Conservation (phyloP, 2,329 filamentous ascomycete genomes). For the Cercospora citrullina region DNA sequence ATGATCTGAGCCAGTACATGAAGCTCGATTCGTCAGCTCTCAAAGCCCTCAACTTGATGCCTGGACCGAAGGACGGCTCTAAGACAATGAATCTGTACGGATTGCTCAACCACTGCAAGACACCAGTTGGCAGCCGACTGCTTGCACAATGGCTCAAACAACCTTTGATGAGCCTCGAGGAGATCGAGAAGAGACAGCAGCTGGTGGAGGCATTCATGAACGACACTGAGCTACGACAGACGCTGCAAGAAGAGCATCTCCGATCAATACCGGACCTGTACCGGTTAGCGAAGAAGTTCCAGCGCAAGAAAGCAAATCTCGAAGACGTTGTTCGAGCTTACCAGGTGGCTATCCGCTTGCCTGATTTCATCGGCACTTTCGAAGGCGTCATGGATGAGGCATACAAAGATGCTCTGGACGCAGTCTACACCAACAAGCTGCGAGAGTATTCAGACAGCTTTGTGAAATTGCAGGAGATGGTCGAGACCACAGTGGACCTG, state of each 20-base stretch:
- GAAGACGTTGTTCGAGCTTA: constrained; percentile 96
- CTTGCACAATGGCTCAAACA: constrained; percentile 97
- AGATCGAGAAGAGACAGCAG: constrained; percentile 89
- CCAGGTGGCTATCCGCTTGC: constrained; percentile 87
- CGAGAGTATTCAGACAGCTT: constrained; percentile 72
- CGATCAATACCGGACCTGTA: constrained; percentile 93
- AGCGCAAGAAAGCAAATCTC: constrained; percentile 83
- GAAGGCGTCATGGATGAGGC: constrained; percentile 94
- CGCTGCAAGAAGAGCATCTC: constrained; percentile 94
- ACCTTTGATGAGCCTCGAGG: constrained; percentile 84
- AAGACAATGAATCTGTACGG: constrained; percentile 98
- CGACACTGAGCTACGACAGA: constrained; percentile 90
- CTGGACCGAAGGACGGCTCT: constrained; percentile 87
- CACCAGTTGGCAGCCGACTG: constrained; percentile 83
- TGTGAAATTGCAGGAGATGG: constrained; percentile 90
- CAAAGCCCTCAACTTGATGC: constrained; percentile 95
- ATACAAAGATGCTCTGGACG: constrained; percentile 83
- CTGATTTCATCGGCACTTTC: constrained; percentile 83
- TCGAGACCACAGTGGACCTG: constrained; percentile 95
- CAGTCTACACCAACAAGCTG: constrained; percentile 82
- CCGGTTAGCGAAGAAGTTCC: constrained; percentile 89
- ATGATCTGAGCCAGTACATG: constrained; percentile 96
- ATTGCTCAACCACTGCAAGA: constrained; percentile 95
- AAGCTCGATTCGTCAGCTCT: constrained; percentile 93
- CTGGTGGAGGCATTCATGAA: constrained; percentile 92